Percentiles rank a stretch among this genome's conserved stretches.
phyloP scores from a whole-genome alignment of 2,329 filamentous ascomycete species.

The Escovopsis sp. region DNA sequence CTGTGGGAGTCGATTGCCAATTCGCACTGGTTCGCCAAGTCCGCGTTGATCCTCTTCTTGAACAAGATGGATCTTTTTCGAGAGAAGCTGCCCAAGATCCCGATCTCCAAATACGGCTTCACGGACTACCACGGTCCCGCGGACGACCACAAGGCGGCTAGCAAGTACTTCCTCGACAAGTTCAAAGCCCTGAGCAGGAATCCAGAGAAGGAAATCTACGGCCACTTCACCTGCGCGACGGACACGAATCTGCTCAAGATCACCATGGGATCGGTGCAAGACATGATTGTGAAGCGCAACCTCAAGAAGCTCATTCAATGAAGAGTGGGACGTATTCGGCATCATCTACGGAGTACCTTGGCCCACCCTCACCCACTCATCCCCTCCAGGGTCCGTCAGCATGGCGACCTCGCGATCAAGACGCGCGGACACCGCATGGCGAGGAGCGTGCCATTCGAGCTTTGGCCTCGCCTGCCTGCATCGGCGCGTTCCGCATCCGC shows the following conservation, averaged over 20 bases:
- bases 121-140: constrained; percentile 62
- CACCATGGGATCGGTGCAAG: constrained; percentile 73
- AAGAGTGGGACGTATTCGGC: too few species aligned
- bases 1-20: constrained; percentile 76
- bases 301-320: constrained; percentile 55
- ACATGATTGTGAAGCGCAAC: constrained; percentile 78
- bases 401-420: too few species aligned
- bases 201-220: constrained; percentile 47
- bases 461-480: too few species aligned
- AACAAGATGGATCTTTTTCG: constrained; percentile 83
- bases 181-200: constrained; percentile 63
- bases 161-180: constrained; percentile 70
- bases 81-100: constrained; percentile 55
- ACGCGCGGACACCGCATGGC: too few species aligned
- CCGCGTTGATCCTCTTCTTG: constrained; percentile 68
- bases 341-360: too few species aligned
- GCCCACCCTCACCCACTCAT: too few species aligned
- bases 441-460: too few species aligned
- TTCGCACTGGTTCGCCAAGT: constrained; percentile 73
- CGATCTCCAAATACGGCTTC: constrained; percentile 59
- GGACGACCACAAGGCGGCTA: constrained; percentile 57
- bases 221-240: constrained; percentile 46
- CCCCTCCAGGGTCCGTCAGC: too few species aligned
- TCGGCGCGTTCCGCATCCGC: too few species aligned
- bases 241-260: constrained; percentile 67